Percentiles rank a stretch among this genome's conserved stretches.
Evolutionary conservation across 202 grass and related monocot genomes (phyloP).

Genomic region (Musa balbisiana): DNA sequence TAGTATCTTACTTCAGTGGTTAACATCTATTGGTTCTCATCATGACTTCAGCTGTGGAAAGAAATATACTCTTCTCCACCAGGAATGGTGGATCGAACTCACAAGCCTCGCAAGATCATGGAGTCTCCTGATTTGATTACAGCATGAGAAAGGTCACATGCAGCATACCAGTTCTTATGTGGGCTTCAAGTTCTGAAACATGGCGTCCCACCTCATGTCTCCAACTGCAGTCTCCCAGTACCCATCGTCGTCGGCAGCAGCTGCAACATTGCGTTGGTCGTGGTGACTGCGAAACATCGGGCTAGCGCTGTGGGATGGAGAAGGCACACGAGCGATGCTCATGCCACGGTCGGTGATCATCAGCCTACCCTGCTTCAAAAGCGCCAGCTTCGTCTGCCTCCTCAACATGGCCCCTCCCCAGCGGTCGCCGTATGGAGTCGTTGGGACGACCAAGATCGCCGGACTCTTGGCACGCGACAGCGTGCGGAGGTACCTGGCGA

Average conservation of each 20-base stretch:
- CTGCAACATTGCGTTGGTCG: neutral
- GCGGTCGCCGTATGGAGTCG: neutral
- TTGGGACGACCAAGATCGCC: neutral
- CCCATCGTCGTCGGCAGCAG: neutral
- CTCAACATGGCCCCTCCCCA: neutral
- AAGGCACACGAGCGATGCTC: neutral
- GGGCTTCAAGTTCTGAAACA: constrained; percentile 15
- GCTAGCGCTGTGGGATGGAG: neutral
- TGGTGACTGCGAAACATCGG: neutral
- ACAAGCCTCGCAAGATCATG: no score
- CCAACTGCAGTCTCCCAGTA: neutral
- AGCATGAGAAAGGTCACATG: no score
- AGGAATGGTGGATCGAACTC: no score
- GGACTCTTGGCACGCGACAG: neutral
- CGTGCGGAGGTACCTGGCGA: neutral
- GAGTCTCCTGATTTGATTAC: no score
- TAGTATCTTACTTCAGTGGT: no score
- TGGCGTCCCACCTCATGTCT: constrained; percentile 9
- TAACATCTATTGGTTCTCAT: no score
- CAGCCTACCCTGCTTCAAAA: neutral
- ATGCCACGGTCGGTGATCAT: neutral
- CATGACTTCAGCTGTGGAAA: no score
- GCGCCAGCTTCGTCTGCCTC: constrained; percentile 1
- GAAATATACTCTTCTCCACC: no score
- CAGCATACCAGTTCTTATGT: neutral